Conservation (phyloP, 2,329 filamentous ascomycete genomes). For the Apiospora saccharicola region DNA sequence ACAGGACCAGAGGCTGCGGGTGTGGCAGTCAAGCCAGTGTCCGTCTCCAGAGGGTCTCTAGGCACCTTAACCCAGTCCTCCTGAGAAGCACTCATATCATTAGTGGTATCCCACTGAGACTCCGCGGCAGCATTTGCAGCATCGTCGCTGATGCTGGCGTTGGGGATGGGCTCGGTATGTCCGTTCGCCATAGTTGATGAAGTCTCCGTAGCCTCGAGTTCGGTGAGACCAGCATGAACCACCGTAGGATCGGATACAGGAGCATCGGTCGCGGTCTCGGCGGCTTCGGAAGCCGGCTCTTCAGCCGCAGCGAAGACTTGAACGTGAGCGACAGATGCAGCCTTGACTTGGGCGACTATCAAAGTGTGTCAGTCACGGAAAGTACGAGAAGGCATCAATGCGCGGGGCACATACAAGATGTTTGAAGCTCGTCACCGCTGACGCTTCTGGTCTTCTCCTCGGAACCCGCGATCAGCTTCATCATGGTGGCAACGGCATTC, state of each 20-base stretch:
- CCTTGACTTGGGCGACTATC: conserved; percentile 64
- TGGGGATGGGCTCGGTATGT: conserved; percentile 52
- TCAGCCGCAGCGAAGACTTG: conserved; percentile 43
- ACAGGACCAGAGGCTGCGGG: conserved; percentile 61
- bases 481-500: conserved; percentile 74
- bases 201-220: conserved; percentile 59
- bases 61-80: conserved; percentile 82
- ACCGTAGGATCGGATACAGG: conserved; percentile 70
- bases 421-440: conserved; percentile 67
- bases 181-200: conserved; percentile 51
- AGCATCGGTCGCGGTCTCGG: conserved; percentile 37
- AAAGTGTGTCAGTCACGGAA: conserved; percentile 32
- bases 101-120: conserved; percentile 68
- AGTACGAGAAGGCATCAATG: background rate
- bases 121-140: conserved; percentile 69
- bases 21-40: conserved; percentile 69
- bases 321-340: conserved; percentile 60
- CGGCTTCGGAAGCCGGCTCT: conserved; percentile 45
- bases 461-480: conserved; percentile 78
- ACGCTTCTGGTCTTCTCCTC: conserved; percentile 72
- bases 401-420: conserved; percentile 69
- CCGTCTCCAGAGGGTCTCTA: conserved; percentile 76
- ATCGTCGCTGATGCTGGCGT: conserved; percentile 58
- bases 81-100: conserved; percentile 57
- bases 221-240: conserved; percentile 71